Base-by-base conservation (phyloP, 805 yeast genomes). In the Wickerhamiella brachini region DNA sequence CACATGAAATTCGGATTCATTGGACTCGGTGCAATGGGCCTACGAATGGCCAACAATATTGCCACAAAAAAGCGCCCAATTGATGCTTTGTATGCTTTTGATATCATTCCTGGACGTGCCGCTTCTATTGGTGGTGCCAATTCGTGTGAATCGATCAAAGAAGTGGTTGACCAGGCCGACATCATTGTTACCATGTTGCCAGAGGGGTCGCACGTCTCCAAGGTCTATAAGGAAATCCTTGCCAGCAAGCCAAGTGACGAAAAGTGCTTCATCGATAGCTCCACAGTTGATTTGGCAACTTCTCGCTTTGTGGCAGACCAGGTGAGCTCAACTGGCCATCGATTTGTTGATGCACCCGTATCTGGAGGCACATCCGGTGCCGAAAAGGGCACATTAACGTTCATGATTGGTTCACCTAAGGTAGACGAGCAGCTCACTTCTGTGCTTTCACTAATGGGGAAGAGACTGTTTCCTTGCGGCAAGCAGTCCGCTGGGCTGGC, bases 301-400 rank as follows among this genome's bases (percentile, higher is more conserved):
- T 74, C 79, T 6, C 60, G 61, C 12, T 68, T 65, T 38, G 62
- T 72, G 38, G 73, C 74, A 48, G 55, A 66, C 6, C 56, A 55
- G 44, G 50, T 58, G 26, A 75, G 71, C 52, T 47, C 42, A 10
- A 44, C 56, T 6, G 50, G 52, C 37, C 47, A 44, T 39, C 15
- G 22, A n/a, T 76, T 74, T 55, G 71, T 76, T 41, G 80, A 76
- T 57, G 71, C 80, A 9, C 80, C 80, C 0, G 80, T 76, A 1
- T 73, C 78, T 9, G 80, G 80, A 2, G 80, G 80, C 15, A 75
- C 72, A 0, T 72, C 71, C 0, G 80, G 80, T 1, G 80, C 80
- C 6, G 59, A 71, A 48, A 74, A 75, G 49, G 80, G 69, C 1
- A 70, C 78, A 0, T 65, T 76, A 45, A 71, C 78, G 2, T 76